These are phyloP conservation scores for Penicillium maclennaniae DNA, from an alignment of 495 filamentous ascomycete species.

Conservation along the genomic window DNA sequence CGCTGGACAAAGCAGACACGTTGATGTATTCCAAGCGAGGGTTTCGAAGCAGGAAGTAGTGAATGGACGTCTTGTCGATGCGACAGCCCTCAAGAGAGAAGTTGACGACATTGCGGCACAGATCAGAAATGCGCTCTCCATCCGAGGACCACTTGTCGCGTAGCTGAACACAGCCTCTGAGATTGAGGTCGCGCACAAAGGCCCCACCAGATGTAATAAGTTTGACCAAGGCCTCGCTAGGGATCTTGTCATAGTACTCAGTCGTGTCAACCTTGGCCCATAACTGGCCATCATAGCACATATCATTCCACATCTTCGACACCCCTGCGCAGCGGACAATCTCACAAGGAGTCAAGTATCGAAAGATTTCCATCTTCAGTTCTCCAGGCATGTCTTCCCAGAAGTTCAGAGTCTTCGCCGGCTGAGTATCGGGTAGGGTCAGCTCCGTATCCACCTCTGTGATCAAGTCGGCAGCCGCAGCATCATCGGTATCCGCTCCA, in stretches of 20 bases:
- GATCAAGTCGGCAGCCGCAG: no score
- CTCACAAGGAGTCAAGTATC: constrained; percentile 73
- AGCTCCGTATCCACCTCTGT: constrained; percentile 23
- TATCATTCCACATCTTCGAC: constrained; percentile 74
- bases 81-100: constrained; percentile 85
- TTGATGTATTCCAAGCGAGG: constrained; percentile 75
- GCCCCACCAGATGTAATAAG: constrained; percentile 82
- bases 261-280: constrained; percentile 84
- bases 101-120: constrained; percentile 81
- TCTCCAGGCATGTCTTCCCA: constrained; percentile 81
- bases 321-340: constrained; percentile 77
- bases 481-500: constrained; percentile 25
- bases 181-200: constrained; percentile 86
- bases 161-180: constrained; percentile 73
- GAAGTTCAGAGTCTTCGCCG: constrained; percentile 59
- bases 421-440: constrained; percentile 19
- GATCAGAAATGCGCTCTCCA: constrained; percentile 61
- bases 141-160: constrained; percentile 74
- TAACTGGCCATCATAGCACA: constrained; percentile 93
- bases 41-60: constrained; percentile 77
- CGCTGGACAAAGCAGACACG: constrained; percentile 70
- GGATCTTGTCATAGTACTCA: constrained; percentile 81
- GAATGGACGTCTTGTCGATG: constrained; percentile 74
- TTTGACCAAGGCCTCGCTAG: constrained; percentile 75
- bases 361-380: constrained; percentile 72